phyloP scores from a whole-genome alignment of 495 filamentous ascomycete species.

The Hypoxylon subgilvum region DNA sequence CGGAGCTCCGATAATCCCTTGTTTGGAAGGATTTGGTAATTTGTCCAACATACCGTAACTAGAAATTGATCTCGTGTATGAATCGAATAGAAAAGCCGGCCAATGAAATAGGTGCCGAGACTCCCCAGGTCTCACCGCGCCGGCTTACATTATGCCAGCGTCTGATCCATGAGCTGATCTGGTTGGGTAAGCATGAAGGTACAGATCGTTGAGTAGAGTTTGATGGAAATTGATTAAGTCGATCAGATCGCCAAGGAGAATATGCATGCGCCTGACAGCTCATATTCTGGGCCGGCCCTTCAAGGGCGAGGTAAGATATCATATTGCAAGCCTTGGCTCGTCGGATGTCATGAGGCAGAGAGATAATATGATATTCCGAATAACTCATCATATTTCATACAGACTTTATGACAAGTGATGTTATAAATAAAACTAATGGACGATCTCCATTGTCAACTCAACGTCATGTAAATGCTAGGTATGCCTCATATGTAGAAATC shows the following conservation, averaged over 20 bases:
- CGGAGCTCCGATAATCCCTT: background rate
- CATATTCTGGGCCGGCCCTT: background rate
- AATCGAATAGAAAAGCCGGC: background rate
- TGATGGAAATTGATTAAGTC: slow-evolving; percentile 4
- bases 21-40: too few species aligned
- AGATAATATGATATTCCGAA: too few species aligned
- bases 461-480: too few species aligned
- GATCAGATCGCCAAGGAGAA: background rate
- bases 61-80: too few species aligned
- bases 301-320: background rate
- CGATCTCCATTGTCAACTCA: background rate
- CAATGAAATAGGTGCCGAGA: slow-evolving; percentile 22
- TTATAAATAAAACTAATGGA: too few species aligned
- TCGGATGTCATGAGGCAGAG: too few species aligned
- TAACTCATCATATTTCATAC: too few species aligned
- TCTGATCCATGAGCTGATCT: slow-evolving; percentile 29
- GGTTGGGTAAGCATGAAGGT: slow-evolving; percentile 8
- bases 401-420: too few species aligned
- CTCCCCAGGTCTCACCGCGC: slow-evolving; percentile 9
- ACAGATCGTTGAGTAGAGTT: background rate
- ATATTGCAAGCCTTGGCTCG: too few species aligned
- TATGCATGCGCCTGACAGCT: background rate
- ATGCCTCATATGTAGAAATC: too few species aligned
- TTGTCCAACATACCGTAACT: background rate
- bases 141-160: slow-evolving; percentile 13